Conservation (phyloP, 2,329 filamentous ascomycete species). For the Arachnomyces sp. region DNA sequence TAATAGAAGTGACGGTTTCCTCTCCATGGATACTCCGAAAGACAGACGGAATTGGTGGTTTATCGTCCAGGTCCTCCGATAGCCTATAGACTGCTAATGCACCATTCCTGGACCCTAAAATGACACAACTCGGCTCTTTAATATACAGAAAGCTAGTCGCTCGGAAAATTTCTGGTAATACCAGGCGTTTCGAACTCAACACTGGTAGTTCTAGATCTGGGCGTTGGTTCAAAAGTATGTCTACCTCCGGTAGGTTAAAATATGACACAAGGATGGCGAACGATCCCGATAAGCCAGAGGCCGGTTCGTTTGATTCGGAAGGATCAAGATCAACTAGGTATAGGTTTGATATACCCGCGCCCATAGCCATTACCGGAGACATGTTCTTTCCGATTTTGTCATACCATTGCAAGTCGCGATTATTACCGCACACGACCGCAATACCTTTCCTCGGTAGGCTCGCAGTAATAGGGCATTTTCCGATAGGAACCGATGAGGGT, state of each 20-base stretch:
- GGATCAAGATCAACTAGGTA: too few species aligned
- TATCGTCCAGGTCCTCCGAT: conserved; percentile 7
- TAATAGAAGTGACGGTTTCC: conserved; percentile 64
- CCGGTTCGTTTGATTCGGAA: neutral
- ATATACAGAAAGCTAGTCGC: conserved; percentile 45
- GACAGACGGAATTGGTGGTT: conserved; percentile 17
- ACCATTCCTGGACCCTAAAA: conserved; percentile 52
- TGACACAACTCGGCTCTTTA: conserved; percentile 25
- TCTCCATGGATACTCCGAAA: conserved; percentile 37
- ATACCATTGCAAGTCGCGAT: too few species aligned
- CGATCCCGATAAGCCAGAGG: conserved; percentile 2
- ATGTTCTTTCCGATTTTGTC: too few species aligned
- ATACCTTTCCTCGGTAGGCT: too few species aligned
- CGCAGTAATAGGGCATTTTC: too few species aligned
- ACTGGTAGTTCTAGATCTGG: conserved; percentile 29
- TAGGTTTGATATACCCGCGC: too few species aligned
- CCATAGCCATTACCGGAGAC: too few species aligned
- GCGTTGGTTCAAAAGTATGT: conserved; percentile 19
- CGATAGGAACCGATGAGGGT: too few species aligned
- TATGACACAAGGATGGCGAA: conserved; percentile 24
- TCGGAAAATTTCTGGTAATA: conserved; percentile 39
- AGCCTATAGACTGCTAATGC: conserved; percentile 43
- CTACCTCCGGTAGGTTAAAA: conserved; percentile 18
- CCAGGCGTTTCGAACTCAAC: conserved; percentile 17
- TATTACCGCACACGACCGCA: too few species aligned